Percentiles rank a stretch among this genome's conserved stretches.
These are phyloP conservation scores for Fraxinus ornus DNA, from an alignment of 305 asterid species.

Conservation along the genomic window DNA sequence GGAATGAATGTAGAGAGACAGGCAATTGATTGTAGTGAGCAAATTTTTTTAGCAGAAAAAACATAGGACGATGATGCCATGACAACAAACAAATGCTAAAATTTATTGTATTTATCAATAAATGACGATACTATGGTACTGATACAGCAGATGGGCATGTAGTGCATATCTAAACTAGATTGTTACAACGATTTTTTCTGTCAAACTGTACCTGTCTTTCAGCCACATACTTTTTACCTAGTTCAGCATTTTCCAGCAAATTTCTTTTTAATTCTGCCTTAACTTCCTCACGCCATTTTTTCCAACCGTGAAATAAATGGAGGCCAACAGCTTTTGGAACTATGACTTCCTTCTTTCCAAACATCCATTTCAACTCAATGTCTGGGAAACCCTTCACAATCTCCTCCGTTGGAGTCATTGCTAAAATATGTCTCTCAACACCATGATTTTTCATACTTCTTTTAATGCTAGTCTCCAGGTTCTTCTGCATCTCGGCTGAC, in stretches of 20 bases:
- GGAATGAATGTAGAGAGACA: neutral
- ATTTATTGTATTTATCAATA: neutral
- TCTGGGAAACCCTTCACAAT: conserved; percentile 87
- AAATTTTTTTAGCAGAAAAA: neutral
- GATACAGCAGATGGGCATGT: neutral
- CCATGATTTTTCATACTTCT: conserved; percentile 69
- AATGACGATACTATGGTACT: conserved; percentile 14
- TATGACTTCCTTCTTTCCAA: conserved; percentile 73
- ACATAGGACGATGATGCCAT: neutral
- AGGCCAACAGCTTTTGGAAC: conserved; percentile 70
- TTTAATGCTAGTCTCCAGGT: conserved; percentile 59
- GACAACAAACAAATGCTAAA: neutral
- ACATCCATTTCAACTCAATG: conserved; percentile 87
- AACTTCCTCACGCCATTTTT: conserved; percentile 83
- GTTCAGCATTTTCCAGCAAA: conserved; percentile 67
- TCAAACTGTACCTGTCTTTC: conserved; percentile 73
- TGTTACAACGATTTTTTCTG: neutral
- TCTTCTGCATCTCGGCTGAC: conserved; percentile 75
- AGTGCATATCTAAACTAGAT: conserved; percentile 14
- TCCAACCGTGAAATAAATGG: conserved; percentile 80
- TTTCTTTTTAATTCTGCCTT: conserved; percentile 61
- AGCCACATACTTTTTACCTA: conserved; percentile 78
- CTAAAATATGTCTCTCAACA: conserved; percentile 67
- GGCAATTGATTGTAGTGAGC: neutral
- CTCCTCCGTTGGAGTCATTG: conserved; percentile 67